Conservation (phyloP, 106 monocot species). For the Dendrobium catenatum region DNA sequence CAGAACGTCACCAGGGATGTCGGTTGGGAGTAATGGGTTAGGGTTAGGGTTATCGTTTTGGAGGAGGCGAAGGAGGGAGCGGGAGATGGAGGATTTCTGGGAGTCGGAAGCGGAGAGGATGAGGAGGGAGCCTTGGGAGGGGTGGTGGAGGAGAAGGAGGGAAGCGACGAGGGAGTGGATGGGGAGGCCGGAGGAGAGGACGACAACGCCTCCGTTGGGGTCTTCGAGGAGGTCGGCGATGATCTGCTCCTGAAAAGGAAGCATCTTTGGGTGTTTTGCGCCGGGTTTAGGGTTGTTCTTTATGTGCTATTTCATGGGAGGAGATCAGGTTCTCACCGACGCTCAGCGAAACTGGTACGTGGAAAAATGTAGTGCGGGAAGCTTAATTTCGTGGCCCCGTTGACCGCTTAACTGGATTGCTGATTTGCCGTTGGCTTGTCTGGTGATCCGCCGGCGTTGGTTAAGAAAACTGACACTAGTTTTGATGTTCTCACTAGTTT, state of each 20-base stretch:
- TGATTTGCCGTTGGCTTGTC: too few relatives aligned
- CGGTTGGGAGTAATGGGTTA: conserved; percentile 18
- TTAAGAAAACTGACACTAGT: too few relatives aligned
- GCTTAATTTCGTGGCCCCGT: too few relatives aligned
- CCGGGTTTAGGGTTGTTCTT: not conserved
- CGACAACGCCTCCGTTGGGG: conserved; percentile 61
- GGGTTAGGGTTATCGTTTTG: conserved; percentile 12
- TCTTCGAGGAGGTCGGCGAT: conserved; percentile 74
- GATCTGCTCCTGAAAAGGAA: conserved; percentile 74
- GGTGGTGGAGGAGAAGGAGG: conserved; percentile 58
- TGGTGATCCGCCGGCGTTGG: too few relatives aligned
- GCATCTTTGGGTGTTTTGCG: conserved; percentile 17
- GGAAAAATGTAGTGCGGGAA: not conserved
- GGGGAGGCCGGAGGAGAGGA: conserved; percentile 79
- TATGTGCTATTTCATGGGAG: not conserved
- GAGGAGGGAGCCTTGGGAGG: conserved; percentile 49
- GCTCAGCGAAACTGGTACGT: too few relatives aligned
- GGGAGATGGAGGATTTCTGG: conserved; percentile 40
- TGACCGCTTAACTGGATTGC: too few relatives aligned
- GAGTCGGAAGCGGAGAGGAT: conserved; percentile 67
- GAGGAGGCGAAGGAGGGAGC: conserved; percentile 25
- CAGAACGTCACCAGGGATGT: conserved; percentile 58
- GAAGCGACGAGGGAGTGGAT: conserved; percentile 56
- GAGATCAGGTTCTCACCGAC: not conserved
- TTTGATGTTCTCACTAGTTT: too few relatives aligned